Evolutionary conservation across 495 filamentous ascomycete genomes (phyloP).

Genomic region (Polyplosphaeria fusca): DNA sequence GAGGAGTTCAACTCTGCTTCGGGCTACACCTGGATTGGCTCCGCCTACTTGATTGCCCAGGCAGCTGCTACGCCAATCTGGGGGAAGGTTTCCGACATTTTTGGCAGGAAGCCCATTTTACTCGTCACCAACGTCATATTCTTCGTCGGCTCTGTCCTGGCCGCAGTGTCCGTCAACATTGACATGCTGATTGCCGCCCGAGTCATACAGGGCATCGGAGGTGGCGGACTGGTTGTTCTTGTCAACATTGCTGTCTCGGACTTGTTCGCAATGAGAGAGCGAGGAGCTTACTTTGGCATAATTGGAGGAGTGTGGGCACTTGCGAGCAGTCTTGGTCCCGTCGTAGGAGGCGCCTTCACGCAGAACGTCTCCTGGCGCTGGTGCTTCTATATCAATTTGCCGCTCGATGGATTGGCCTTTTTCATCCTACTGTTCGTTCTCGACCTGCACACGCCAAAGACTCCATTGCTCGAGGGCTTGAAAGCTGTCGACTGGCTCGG

Average conservation of each 20-base stretch:
- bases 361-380: conserved; percentile 41
- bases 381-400: conserved; percentile 52
- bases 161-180: conserved; percentile 64
- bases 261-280: conserved; percentile 66
- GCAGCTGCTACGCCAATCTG: conserved; percentile 68
- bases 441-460: conserved; percentile 71
- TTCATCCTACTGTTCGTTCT: conserved; percentile 66
- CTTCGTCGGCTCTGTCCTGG: conserved; percentile 70
- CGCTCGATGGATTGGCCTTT: conserved; percentile 68
- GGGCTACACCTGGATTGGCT: conserved; percentile 56
- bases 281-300: conserved; percentile 44
- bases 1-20: conserved; percentile 45
- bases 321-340: conserved; percentile 42
- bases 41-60: conserved; percentile 58
- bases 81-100: conserved; percentile 77
- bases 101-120: conserved; percentile 77
- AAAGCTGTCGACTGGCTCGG: conserved; percentile 76
- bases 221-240: conserved; percentile 74
- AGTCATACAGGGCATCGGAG: conserved; percentile 79
- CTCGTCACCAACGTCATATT: conserved; percentile 70
- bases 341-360: conserved; percentile 45
- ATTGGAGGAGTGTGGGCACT: conserved; percentile 46
- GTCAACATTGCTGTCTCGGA: conserved; percentile 82
- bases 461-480: conserved; percentile 65
- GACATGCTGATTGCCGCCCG: conserved; percentile 72